Evolutionary conservation across 352 stramenopile genomes (phyloP), one percentile per base, ranked within the genome.

Genomic region (Phytopythium aichiense): DNA sequence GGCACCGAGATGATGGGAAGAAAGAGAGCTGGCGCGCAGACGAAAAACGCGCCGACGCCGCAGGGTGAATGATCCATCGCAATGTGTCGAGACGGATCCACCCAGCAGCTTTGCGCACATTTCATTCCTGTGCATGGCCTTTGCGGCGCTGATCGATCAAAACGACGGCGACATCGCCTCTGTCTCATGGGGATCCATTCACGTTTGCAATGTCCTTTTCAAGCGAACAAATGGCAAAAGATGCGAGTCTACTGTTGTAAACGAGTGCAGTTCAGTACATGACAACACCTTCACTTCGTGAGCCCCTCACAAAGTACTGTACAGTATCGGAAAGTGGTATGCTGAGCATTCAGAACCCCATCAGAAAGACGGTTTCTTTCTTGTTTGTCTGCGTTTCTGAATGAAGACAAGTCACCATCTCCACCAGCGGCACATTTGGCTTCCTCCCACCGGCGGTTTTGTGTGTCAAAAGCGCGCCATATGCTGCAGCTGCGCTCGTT

Each of bases 391-490:
- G 20, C 40, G 25, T 31, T 49, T 49, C 42, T n/a, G 42, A 49
- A 40, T 40, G 13, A 22, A 22, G 20, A 7, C 28, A 49, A 2
- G 42, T 25, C 20, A 49, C 42, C 48, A 54, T 54, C 48, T 54
- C 48, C 48, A 54, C 9, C 48, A 37, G 48, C 48, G 48, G 48
- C 13, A 54, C 12, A 54, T 15, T 23, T 52, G 46, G 46, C n/a
- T 52, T 22, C 46, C 20, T 54, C 13, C 6, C 28, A 35, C 18
- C 48, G 48, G 48, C 48, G 28, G 48, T 35, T 54, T 35, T 54
- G 48, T 49, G 48, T 49, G 42, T 49, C 48, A 54, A 31, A 54
- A 54, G 46, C 23, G 46, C n/a, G 22, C 45, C 45, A 51, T 23
- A 52, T 52, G 46, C 9, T 52, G 48, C 48, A 35, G 48, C 48